Evolutionary conservation across 305 asterid species (phyloP).

Genomic region (Solanum hybrid): DNA sequence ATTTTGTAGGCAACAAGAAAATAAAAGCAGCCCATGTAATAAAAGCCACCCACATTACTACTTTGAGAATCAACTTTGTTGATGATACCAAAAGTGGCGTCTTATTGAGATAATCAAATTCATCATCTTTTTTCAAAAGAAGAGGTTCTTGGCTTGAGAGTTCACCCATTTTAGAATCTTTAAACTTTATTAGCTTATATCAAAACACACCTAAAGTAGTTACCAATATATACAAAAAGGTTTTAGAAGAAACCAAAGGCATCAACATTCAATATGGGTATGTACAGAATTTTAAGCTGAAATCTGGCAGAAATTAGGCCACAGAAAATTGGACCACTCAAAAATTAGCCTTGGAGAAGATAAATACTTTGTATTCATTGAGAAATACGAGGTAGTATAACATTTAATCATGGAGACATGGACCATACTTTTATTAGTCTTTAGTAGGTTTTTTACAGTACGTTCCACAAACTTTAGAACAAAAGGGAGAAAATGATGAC

Average conservation of each 20-base stretch:
- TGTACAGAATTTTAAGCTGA: not conserved
- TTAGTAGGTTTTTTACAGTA: not conserved
- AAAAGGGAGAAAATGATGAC: not conserved
- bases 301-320: conserved; percentile 5
- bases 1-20: conserved; percentile 34
- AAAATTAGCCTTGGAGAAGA: not conserved
- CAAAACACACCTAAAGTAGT: not conserved
- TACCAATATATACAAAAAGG: conserved; percentile 11
- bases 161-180: conserved; percentile 35
- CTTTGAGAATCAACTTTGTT: conserved; percentile 39
- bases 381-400: not conserved
- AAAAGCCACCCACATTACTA: conserved; percentile 48
- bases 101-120: conserved; percentile 10
- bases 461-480: not conserved
- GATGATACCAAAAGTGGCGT: conserved; percentile 24
- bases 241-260: conserved; percentile 6
- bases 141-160: conserved; percentile 35
- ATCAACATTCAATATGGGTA: conserved; percentile 3
- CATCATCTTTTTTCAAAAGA: conserved; percentile 24
- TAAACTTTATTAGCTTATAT: not conserved
- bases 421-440: not conserved
- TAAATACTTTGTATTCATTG: not conserved
- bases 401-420: not conserved
- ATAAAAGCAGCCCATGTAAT: conserved; percentile 49
- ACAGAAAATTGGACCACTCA: conserved; percentile 17